Evolutionary conservation across 2,329 filamentous ascomycete genomes (phyloP), one percentile per base, ranked within the genome.

Genomic region (Penicillium sclerotigenum): DNA sequence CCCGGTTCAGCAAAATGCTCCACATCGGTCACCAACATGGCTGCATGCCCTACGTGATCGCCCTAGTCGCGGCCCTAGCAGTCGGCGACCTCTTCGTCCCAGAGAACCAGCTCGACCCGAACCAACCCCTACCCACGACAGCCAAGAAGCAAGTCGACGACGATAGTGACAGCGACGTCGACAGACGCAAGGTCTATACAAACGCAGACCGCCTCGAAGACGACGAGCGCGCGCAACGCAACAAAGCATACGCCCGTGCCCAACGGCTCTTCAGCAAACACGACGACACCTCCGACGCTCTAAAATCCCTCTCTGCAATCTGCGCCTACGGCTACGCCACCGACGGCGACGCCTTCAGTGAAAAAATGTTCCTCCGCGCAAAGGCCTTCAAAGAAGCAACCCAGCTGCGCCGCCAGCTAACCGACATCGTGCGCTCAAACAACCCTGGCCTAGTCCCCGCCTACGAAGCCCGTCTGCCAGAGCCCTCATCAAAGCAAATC

Each of bases 1-100:
- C 94, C 18, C 85, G 94, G 1, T 96, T 95, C 69, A 87, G 92
- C 8, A 90, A 93, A 52, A 97, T 97, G 74, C 78, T 99, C n/a
- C 80, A 95, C 9, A 87, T 96, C 46, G 93, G 92, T 0, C 86
- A 95, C 68, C 81, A 89, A 26, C 88, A 95, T 68, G 85, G 87
- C 57, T 92, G 94, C 60, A 81, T 95, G 47, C 87, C 88, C 0
- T 93, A 96, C 68, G 90, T 91, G 4, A 88, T 97, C 57, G 90
- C 91, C 2, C 78, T 97, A 11, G 92, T 99, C 3, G 89, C 94
- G 0, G 90, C 89, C 1, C 79, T 99, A 4, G 95, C 93, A 0
- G 90, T 93, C 0, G 88, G 90, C 0, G 93, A 97, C 65, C 76
- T 97, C 3, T 96, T 96, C 70, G 80, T 97, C 16, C 87, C 89